Evolutionary conservation across 148 eudicot genomes (phyloP).

Genomic region (Persicaria tinctoria): DNA sequence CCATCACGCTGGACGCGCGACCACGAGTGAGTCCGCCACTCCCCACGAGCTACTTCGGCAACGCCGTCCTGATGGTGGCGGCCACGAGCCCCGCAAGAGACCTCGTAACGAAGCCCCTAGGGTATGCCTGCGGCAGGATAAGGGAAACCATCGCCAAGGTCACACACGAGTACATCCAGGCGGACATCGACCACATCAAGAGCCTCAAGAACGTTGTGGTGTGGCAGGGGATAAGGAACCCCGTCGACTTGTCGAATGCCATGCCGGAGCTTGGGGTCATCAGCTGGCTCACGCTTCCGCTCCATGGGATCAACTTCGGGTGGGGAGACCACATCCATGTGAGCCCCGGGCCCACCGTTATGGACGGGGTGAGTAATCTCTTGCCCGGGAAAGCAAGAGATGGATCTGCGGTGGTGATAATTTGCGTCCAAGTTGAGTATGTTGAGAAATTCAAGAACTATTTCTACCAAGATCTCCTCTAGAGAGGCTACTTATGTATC

Average conservation of each 20-base stretch:
- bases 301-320: background rate
- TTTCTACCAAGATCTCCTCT: background rate
- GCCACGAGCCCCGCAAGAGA: background rate
- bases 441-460: background rate
- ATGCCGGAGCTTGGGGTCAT: constrained; percentile 3
- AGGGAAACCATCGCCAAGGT: background rate
- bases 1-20: background rate
- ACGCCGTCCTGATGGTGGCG: constrained; percentile 2
- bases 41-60: background rate
- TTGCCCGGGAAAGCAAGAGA: background rate
- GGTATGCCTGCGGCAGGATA: background rate
- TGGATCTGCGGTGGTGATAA: background rate
- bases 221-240: background rate
- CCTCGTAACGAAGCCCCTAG: background rate
- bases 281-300: constrained; percentile 6
- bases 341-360: background rate
- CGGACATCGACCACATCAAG: constrained; percentile 6
- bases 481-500: no score
- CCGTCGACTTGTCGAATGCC: background rate
- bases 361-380: background rate
- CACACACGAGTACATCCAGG: background rate
- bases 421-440: background rate
- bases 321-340: constrained; percentile 1
- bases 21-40: background rate
- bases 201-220: background rate